These are phyloP conservation scores for Clathrospora elynae DNA, from an alignment of 2,329 filamentous ascomycete genomes.

Conservation along the genomic window DNA sequence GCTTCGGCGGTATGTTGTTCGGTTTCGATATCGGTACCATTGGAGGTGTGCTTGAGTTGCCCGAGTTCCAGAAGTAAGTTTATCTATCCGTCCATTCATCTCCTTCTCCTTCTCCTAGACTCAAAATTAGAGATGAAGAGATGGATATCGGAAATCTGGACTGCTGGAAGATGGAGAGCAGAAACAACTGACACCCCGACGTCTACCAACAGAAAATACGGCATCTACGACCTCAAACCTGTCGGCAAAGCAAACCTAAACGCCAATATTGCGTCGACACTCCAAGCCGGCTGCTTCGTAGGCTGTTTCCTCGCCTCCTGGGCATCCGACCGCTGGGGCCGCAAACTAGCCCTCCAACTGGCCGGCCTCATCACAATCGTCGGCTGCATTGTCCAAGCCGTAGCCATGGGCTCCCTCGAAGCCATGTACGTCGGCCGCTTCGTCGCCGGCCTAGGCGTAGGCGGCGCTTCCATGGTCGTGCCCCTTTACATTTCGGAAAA, in stretches of 20 bases:
- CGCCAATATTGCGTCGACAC: slow-evolving; percentile 72
- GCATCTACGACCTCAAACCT: slow-evolving; percentile 51
- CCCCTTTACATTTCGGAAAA: slow-evolving; percentile 67
- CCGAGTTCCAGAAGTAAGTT: slow-evolving; percentile 60
- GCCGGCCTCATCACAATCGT: slow-evolving; percentile 63
- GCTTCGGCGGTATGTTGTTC: slow-evolving; percentile 72
- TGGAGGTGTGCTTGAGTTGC: slow-evolving; percentile 68
- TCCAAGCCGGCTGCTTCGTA: slow-evolving; percentile 71
- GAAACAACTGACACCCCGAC: no score
- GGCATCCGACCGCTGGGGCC: slow-evolving; percentile 61
- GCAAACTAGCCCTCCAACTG: slow-evolving; percentile 60
- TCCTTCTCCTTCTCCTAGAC: no score
- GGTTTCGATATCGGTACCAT: slow-evolving; percentile 71
- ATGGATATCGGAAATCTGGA: no score
- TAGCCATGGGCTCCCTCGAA: slow-evolving; percentile 63
- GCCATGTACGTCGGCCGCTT: slow-evolving; percentile 70
- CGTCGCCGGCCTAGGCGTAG: slow-evolving; percentile 60
- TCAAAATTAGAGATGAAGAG: no score
- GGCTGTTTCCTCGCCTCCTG: slow-evolving; percentile 65
- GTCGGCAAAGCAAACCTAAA: slow-evolving; percentile 60
- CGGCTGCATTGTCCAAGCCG: slow-evolving; percentile 68
- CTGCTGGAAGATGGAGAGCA: no score
- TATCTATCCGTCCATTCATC: not conserved
- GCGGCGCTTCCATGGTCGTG: slow-evolving; percentile 61
- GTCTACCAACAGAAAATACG: slow-evolving; percentile 58